Evolutionary conservation across 2,329 filamentous ascomycete genomes (phyloP).

Genomic region (Lecanicillium sp.): DNA sequence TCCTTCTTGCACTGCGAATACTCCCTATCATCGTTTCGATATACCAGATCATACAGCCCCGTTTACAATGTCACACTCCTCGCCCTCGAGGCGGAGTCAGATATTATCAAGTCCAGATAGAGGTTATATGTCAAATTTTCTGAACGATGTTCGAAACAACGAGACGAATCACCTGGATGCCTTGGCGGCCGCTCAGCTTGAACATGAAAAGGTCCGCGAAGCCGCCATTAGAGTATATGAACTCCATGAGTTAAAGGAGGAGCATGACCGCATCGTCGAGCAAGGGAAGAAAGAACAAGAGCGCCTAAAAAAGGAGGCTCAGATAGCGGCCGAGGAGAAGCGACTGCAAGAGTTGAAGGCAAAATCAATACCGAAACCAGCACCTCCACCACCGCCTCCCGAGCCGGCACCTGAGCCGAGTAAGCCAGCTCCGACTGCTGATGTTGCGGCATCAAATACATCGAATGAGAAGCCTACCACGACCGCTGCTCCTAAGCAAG

Average conservation of each 20-base stretch:
- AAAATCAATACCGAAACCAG: conserved; percentile 35
- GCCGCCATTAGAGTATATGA: conserved; percentile 39
- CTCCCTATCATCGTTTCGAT: too few species aligned
- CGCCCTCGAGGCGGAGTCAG: conserved; percentile 29
- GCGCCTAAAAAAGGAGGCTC: conserved; percentile 34
- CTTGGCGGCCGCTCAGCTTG: conserved; percentile 54
- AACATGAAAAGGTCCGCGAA: conserved; percentile 57
- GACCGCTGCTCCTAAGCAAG: conserved; percentile 7
- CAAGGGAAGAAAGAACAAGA: conserved; percentile 38
- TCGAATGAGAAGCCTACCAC: too few species aligned
- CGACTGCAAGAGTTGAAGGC: conserved; percentile 38
- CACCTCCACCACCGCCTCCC: conserved; percentile 18
- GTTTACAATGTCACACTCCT: conserved; percentile 32
- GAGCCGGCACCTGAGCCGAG: conserved; percentile 6
- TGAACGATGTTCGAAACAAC: conserved; percentile 53
- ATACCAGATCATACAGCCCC: too few species aligned
- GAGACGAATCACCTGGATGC: conserved; percentile 57
- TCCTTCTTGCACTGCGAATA: too few species aligned
- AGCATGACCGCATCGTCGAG: conserved; percentile 33
- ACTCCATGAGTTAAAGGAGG: conserved; percentile 36
- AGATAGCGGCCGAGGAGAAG: conserved; percentile 37
- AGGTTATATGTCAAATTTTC: conserved; percentile 48
- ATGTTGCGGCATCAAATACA: too few species aligned
- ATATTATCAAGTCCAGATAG: conserved; percentile 33
- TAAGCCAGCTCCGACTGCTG: conserved; percentile 9